Percentiles rank a stretch among this genome's conserved stretches.
These are phyloP conservation scores for Ceratobasidium sp. DNA, from an alignment of 1,284 basidiomycete species.

Conservation along the genomic window DNA sequence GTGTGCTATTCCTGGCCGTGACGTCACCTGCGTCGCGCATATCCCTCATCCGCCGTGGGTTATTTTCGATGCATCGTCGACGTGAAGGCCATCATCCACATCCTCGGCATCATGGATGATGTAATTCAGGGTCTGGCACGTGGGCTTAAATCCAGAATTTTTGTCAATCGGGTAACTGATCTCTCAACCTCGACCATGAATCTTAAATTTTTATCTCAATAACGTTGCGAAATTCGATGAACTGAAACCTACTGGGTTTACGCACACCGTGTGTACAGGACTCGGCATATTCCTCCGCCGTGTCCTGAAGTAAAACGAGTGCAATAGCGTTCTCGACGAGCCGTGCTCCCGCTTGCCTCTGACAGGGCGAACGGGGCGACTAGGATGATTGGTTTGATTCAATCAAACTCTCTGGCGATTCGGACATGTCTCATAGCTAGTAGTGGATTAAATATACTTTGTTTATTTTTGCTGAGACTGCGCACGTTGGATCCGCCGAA, in stretches of 20 bases:
- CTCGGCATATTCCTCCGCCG: conserved; percentile 36
- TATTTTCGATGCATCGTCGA: conserved; percentile 35
- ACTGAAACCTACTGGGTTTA: background rate
- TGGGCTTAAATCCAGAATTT: conserved; percentile 22
- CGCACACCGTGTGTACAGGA: conserved; percentile 46
- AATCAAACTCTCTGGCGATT: conserved; percentile 18
- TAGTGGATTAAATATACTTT: background rate
- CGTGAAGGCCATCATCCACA: conserved; percentile 11
- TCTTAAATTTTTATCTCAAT: background rate
- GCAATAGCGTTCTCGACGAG: conserved; percentile 40
- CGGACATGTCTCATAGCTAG: conserved; percentile 31
- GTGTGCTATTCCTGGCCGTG: background rate
- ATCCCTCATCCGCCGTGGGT: background rate
- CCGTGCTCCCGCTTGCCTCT: conserved; percentile 35
- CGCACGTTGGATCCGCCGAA: conserved; percentile 38
- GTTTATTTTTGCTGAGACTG: conserved; percentile 34
- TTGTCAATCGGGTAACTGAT: background rate
- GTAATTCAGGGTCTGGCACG: conserved; percentile 27
- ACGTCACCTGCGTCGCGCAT: conserved; percentile 13
- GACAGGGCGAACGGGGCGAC: conserved; percentile 36
- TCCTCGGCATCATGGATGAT: background rate
- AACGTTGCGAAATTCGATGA: background rate
- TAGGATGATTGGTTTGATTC: conserved; percentile 21
- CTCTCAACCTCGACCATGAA: conserved; percentile 21
- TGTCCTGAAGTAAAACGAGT: conserved; percentile 46